These are phyloP conservation scores for Phytopythium sindhum DNA, from an alignment of 352 stramenopile genomes.

Conservation along the genomic window DNA sequence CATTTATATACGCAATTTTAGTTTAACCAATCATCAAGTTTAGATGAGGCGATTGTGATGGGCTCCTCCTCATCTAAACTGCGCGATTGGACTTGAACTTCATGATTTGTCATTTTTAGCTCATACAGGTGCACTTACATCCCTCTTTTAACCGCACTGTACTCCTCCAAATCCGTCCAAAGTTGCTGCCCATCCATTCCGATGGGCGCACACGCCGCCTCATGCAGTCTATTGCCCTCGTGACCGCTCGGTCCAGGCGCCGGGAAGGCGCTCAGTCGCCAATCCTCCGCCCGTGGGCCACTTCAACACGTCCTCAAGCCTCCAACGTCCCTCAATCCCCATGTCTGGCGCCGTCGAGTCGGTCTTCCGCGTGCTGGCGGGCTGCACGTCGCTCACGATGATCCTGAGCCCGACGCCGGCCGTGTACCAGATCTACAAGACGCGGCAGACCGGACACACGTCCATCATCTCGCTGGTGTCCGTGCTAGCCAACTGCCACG, in stretches of 20 bases:
- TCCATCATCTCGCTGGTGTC: conserved; percentile 40
- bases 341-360: conserved; percentile 29
- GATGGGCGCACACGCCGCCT: conserved; percentile 3
- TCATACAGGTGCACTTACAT: not conserved
- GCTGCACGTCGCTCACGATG: conserved; percentile 38
- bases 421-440: conserved; percentile 42
- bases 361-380: conserved; percentile 29
- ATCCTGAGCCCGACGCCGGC: conserved; percentile 36
- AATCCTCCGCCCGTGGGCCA: not conserved
- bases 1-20: too few relatives aligned
- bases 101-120: not conserved
- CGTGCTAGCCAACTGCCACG: conserved; percentile 38
- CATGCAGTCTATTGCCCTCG: too few relatives aligned
- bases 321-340: not conserved
- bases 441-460: conserved; percentile 32
- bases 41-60: not conserved
- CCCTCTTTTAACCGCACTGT: not conserved
- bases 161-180: not conserved
- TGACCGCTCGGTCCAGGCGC: not conserved
- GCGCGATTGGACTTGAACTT: not conserved
- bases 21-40: not conserved
- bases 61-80: conserved; percentile 3
- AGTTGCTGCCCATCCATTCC: not conserved
- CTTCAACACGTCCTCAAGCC: not conserved
- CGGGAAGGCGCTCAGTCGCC: conserved; percentile 1